Evolutionary conservation across 2,329 filamentous ascomycete species (phyloP), one percentile per base, ranked within the genome.

Genomic region (Mycosphaerelloides madeirae): DNA sequence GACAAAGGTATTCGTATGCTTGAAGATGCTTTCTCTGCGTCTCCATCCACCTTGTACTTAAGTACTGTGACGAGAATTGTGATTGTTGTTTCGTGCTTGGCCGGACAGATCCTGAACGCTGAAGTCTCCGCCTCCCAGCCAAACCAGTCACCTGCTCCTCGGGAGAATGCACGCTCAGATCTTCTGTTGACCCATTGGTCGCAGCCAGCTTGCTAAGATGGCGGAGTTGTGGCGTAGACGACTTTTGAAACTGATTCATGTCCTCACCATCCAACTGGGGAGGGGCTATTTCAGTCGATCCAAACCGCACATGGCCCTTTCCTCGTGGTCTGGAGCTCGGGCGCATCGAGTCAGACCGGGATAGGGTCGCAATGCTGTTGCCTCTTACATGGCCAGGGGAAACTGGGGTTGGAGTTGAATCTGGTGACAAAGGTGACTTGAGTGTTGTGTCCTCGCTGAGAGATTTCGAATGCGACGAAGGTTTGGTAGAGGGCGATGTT

Each of bases 21-120:
- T 95, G 87, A 41, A 98, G 71, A 60, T 96, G 97, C 65, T 97
- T 91, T 19, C 93, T 81, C 64, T 98, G 91, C 64, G 95, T 93
- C 66, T 98, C 93, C 91, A 98, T 98, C 93, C 93, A 98, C 64
- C 91, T 95, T 83, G 52, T 87, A 81, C 84, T 89, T 93, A 56
- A 54, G 41, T 54, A 65, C 49, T 58, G 61, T 16, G 58, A 65
- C 19, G 55, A 55, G 44, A 65, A 65, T 31, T 53, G 39, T 8
- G 55, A 58, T 38, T 60, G 49, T 29, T 50, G 14, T 70, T 70
- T 54, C 76, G 80, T 50, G 78, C 79, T 41, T 68, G 70, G 40
- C 69, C 67, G 15, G 73, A 77, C 59, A 72, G 77, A 19, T 78
- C 77, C 52, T 3, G 60, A 57, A 37, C 88, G 78, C 66, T 96